phyloP scores from a whole-genome alignment of 371 early-diverging fungal genomes.

The Mucor mucedo region DNA sequence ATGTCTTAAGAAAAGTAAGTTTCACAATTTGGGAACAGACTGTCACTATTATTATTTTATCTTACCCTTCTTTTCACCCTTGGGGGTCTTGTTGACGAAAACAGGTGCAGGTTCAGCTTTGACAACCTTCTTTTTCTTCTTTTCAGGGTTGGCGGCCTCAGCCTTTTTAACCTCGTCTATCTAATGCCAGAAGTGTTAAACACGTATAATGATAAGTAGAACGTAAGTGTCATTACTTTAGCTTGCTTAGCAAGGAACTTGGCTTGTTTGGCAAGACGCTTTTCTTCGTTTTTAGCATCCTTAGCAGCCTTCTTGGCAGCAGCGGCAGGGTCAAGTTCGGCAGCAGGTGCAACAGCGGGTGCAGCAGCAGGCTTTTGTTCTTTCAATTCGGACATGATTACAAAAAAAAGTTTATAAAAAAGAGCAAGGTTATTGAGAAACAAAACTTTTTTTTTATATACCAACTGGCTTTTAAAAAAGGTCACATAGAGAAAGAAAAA shows the following conservation, averaged over 20 bases:
- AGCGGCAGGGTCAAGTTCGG: slow-evolving; percentile 38
- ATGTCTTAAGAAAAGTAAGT: slow-evolving; percentile 59
- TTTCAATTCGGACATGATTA: slow-evolving; percentile 34
- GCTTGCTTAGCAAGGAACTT: slow-evolving; percentile 94
- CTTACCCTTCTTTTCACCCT: slow-evolving; percentile 90
- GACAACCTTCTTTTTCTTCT: slow-evolving; percentile 64
- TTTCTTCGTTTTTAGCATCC: slow-evolving; percentile 89
- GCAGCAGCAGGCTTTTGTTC: slow-evolving; percentile 32
- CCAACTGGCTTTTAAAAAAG: slow-evolving; percentile 10
- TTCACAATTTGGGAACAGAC: not conserved
- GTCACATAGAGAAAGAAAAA: not conserved
- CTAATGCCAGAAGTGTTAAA: slow-evolving; percentile 19
- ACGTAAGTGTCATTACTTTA: slow-evolving; percentile 28
- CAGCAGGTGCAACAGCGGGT: slow-evolving; percentile 9
- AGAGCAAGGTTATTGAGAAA: slow-evolving; percentile 4
- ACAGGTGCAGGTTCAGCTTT: slow-evolving; percentile 59
- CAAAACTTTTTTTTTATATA: slow-evolving; percentile 22
- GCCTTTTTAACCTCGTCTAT: slow-evolving; percentile 60
- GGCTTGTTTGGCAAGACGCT: slow-evolving; percentile 89
- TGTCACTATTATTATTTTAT: not conserved
- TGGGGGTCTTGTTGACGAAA: slow-evolving; percentile 85
- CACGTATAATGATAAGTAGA: not conserved
- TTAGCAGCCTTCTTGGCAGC: slow-evolving; percentile 70
- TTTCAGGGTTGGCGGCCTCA: slow-evolving; percentile 54
- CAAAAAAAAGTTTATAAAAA: slow-evolving; percentile 3